These are phyloP conservation scores for Aspergillus haitiensis DNA, from an alignment of 495 filamentous ascomycete genomes.

Conservation along the genomic window DNA sequence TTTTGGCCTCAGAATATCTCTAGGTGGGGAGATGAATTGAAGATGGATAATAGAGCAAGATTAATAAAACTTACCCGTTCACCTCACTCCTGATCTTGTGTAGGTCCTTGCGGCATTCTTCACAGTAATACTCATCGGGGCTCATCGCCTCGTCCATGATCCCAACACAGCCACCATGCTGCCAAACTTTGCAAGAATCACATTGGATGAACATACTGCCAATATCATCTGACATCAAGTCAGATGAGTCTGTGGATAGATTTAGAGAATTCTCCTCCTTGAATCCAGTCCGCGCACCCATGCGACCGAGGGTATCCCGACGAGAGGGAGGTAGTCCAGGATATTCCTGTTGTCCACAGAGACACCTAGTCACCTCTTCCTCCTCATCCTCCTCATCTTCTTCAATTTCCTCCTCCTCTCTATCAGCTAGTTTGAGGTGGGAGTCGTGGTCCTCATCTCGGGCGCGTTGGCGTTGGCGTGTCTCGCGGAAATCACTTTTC, in stretches of 20 bases:
- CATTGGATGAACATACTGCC: constrained; percentile 98
- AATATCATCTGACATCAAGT: constrained; percentile 70
- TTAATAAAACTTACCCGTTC: constrained; percentile 73
- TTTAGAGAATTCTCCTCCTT: constrained; percentile 58
- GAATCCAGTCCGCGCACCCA: constrained; percentile 46
- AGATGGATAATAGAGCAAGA: constrained; percentile 17
- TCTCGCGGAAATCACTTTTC: constrained; percentile 65
- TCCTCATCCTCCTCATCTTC: constrained; percentile 70
- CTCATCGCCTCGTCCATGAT: constrained; percentile 90
- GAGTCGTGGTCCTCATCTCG: constrained; percentile 60
- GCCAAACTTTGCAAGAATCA: constrained; percentile 97
- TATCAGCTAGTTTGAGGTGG: constrained; percentile 38
- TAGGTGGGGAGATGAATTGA: not conserved
- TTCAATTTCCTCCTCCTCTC: constrained; percentile 59
- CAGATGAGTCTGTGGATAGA: constrained; percentile 38
- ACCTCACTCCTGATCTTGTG: constrained; percentile 76
- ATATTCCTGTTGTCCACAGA: constrained; percentile 93
- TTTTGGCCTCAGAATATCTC: no score
- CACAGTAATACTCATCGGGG: constrained; percentile 97
- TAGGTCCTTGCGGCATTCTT: constrained; percentile 86
- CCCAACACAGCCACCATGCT: constrained; percentile 96
- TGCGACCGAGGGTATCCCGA: constrained; percentile 57
- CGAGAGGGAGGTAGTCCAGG: constrained; percentile 75
- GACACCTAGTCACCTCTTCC: constrained; percentile 90
- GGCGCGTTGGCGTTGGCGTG: constrained; percentile 69